Conservation (phyloP, 371 early-diverging fungal genomes). For the Zychaea mexicana region DNA sequence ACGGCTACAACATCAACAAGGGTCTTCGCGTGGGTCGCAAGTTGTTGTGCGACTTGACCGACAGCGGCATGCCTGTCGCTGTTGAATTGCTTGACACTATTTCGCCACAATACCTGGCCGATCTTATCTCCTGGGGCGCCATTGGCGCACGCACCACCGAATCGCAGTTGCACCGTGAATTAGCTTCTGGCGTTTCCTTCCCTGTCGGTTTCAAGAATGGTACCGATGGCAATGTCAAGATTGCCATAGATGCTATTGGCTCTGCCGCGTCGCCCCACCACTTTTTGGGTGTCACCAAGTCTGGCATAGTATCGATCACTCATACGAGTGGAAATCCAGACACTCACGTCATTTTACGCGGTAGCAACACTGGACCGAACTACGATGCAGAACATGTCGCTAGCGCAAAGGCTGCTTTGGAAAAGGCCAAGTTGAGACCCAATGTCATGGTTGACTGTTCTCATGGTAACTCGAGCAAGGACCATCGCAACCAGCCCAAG, state of each 20-base stretch:
- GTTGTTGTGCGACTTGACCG: constrained; percentile 74
- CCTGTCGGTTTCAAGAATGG: constrained; percentile 98
- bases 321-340: constrained; percentile 84
- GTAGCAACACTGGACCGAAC: constrained; percentile 86
- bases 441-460: constrained; percentile 85
- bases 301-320: constrained; percentile 89
- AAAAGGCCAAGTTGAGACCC: constrained; percentile 58
- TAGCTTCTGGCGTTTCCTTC: constrained; percentile 91
- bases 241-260: constrained; percentile 91
- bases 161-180: constrained; percentile 91
- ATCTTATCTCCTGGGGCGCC: constrained; percentile 93
- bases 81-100: constrained; percentile 93
- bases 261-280: constrained; percentile 86
- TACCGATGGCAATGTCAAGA: constrained; percentile 83
- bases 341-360: constrained; percentile 62
- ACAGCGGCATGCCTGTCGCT: constrained; percentile 85
- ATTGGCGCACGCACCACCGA: constrained; percentile 96
- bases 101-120: constrained; percentile 92
- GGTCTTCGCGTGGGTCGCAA: constrained; percentile 86
- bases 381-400: constrained; percentile 69
- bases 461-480: constrained; percentile 81
- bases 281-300: constrained; percentile 93
- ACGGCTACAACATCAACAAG: constrained; percentile 88
- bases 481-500: constrained; percentile 69
- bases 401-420: constrained; percentile 52